phyloP scores from a whole-genome alignment of 1,284 basidiomycete genomes.

The Pterula multifida region DNA sequence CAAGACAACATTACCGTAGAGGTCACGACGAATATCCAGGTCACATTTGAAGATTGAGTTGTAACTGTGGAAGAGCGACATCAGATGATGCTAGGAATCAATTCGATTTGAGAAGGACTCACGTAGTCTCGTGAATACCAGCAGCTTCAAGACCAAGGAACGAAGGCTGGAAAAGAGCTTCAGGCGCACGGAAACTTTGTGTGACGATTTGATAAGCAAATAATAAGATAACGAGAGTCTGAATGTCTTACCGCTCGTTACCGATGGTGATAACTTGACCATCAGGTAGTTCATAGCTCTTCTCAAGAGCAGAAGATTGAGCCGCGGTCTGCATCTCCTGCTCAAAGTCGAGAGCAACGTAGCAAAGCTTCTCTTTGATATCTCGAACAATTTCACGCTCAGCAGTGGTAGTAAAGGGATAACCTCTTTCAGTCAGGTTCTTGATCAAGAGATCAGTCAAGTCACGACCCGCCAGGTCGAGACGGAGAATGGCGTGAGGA shows the following conservation, averaged over 20 bases:
- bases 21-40: slow-evolving; percentile 56
- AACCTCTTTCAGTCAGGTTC: slow-evolving; percentile 73
- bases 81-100: neutral
- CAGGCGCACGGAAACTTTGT: slow-evolving; percentile 64
- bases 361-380: slow-evolving; percentile 86
- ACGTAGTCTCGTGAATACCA: slow-evolving; percentile 78
- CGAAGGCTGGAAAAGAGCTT: slow-evolving; percentile 75
- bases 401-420: slow-evolving; percentile 72
- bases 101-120: slow-evolving; percentile 10
- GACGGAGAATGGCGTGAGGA: slow-evolving; percentile 72
- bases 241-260: slow-evolving; percentile 50
- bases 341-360: slow-evolving; percentile 79
- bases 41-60: slow-evolving; percentile 55
- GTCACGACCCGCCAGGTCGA: slow-evolving; percentile 76
- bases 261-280: slow-evolving; percentile 81
- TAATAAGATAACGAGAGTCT: slow-evolving; percentile 1
- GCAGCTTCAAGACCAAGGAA: slow-evolving; percentile 69
- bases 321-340: slow-evolving; percentile 76
- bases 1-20: slow-evolving; percentile 77
- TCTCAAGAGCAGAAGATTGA: slow-evolving; percentile 68
- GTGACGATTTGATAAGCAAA: slow-evolving; percentile 8
- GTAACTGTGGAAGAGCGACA: slow-evolving; percentile 26
- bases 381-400: slow-evolving; percentile 79
- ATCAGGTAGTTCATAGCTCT: slow-evolving; percentile 79
- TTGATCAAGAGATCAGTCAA: slow-evolving; percentile 74